Evolutionary conservation across 1,139 yeast species (phyloP).

Genomic region (Zygosaccharomyces sapae): DNA sequence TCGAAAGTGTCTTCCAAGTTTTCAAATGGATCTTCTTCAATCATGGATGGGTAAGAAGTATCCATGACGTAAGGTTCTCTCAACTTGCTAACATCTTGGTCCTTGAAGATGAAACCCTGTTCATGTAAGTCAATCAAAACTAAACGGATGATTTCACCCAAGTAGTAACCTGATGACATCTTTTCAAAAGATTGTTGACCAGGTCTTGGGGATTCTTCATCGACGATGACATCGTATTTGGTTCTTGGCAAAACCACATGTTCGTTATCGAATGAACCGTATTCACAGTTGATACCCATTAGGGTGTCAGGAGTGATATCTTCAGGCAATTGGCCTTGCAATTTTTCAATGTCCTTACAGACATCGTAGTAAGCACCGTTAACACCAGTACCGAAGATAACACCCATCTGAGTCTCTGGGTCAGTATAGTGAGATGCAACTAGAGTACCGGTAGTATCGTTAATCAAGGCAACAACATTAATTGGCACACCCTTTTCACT

Average conservation of each 20-base stretch:
- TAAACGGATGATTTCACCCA: conserved; percentile 88
- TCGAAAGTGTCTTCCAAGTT: conserved; percentile 73
- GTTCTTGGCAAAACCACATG: conserved; percentile 82
- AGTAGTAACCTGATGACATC: conserved; percentile 94
- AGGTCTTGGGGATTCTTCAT: conserved; percentile 88
- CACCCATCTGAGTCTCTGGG: conserved; percentile 85
- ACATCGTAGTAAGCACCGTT: conserved; percentile 94
- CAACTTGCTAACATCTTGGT: conserved; percentile 61
- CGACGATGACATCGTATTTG: conserved; percentile 75
- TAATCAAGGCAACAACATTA: conserved; percentile 84
- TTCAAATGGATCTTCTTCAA: conserved; percentile 89
- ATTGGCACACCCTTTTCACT: conserved; percentile 66
- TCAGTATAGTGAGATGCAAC: conserved; percentile 94
- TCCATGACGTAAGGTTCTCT: conserved; percentile 68
- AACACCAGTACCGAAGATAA: conserved; percentile 96
- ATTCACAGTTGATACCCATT: conserved; percentile 98
- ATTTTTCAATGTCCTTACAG: conserved; percentile 72
- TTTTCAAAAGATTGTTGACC: conserved; percentile 95
- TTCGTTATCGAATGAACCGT: conserved; percentile 96
- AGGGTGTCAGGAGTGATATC: conserved; percentile 63
- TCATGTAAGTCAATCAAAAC: conserved; percentile 68
- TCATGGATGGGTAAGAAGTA: conserved; percentile 78
- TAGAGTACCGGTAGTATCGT: conserved; percentile 95
- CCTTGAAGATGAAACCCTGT: conserved; percentile 61
- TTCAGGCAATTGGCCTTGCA: conserved; percentile 61